phyloP scores from a whole-genome alignment of 306 rosid species.

The Morella rubra region DNA sequence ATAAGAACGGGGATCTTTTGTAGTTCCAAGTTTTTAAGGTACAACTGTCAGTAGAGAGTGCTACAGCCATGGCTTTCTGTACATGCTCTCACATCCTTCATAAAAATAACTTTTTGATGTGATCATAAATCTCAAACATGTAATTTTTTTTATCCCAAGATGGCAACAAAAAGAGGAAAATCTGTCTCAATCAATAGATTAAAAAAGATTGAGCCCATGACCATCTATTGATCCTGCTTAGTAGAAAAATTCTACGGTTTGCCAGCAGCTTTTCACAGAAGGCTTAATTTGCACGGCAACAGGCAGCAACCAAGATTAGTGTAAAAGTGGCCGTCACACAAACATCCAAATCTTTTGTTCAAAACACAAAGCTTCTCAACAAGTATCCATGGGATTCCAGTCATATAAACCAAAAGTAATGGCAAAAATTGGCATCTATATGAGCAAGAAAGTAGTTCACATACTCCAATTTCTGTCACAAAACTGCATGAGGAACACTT shows the following conservation, averaged over 20 bases:
- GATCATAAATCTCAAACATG: too few species aligned
- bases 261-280: background rate
- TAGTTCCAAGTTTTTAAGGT: background rate
- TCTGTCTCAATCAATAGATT: too few species aligned
- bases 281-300: background rate
- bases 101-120: background rate
- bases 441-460: slow-evolving; percentile 20
- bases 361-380: background rate
- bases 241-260: background rate
- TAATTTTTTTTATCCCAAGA: too few species aligned
- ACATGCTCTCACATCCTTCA: background rate
- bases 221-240: background rate
- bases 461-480: slow-evolving; percentile 83
- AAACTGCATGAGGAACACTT: slow-evolving; percentile 73
- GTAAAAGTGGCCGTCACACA: background rate
- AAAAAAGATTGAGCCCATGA: background rate
- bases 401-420: background rate
- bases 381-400: background rate
- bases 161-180: too few species aligned
- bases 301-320: background rate
- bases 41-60: background rate
- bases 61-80: background rate
- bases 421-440: background rate
- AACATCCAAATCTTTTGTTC: background rate
- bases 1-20: background rate